Conservation (phyloP, 2,329 filamentous ascomycete species). For the Cercospora zeina region DNA sequence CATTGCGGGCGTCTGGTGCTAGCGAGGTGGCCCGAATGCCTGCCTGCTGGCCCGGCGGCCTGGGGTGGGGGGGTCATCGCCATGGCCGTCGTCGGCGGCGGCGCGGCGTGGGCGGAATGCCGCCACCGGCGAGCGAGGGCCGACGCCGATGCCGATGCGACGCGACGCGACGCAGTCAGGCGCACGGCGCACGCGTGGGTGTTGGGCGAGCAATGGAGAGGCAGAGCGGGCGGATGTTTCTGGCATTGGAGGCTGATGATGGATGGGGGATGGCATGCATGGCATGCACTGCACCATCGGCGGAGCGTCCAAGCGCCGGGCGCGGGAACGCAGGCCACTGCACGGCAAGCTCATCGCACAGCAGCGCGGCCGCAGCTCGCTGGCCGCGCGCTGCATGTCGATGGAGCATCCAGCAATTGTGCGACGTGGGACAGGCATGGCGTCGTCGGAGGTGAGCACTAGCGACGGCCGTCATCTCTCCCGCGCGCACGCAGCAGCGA, state of each 20-base stretch:
- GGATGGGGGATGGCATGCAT: background rate
- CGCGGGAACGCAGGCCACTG: slow-evolving; percentile 7
- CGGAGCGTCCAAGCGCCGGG: slow-evolving; percentile 26
- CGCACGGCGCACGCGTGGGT: slow-evolving; percentile 10
- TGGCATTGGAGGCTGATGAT: slow-evolving; percentile 29
- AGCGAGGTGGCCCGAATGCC: slow-evolving; percentile 3
- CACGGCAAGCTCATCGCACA: background rate
- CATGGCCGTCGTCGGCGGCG: background rate
- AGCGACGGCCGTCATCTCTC: background rate
- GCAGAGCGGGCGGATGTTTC: slow-evolving; percentile 18
- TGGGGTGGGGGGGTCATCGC: background rate
- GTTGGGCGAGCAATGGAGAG: slow-evolving; percentile 24
- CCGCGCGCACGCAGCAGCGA: background rate
- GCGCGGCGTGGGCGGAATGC: background rate
- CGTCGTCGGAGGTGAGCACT: slow-evolving; percentile 5
- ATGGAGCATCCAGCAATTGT: background rate
- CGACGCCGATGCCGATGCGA: background rate
- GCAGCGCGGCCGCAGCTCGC: background rate
- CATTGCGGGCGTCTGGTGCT: background rate
- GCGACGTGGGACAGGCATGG: slow-evolving; percentile 5
- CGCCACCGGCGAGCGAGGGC: background rate
- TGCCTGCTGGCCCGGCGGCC: background rate
- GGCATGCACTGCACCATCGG: background rate
- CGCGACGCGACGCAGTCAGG: slow-evolving; percentile 1
- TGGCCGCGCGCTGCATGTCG: background rate